Evolutionary conservation across 345 rosid species (phyloP).

Genomic region (Psidium guajava): DNA sequence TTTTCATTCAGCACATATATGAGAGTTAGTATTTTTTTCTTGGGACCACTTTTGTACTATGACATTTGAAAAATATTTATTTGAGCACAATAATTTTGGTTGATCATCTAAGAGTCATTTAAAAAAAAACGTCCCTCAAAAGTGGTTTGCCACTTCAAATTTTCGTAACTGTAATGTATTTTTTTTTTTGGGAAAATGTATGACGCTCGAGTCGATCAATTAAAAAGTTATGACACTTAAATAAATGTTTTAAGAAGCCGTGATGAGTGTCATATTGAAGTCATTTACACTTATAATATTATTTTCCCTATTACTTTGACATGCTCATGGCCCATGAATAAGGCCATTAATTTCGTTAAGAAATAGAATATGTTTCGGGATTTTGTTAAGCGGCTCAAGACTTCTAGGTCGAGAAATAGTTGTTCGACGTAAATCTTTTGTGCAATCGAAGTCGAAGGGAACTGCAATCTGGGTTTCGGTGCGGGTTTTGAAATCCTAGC

Average conservation of each 20-base stretch:
- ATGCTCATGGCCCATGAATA: background rate
- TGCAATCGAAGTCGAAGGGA: background rate
- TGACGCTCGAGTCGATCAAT: background rate
- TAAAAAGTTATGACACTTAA: background rate
- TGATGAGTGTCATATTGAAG: too few relatives aligned
- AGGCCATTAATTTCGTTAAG: background rate
- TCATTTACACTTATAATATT: background rate
- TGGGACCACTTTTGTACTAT: too few relatives aligned
- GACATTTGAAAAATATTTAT: too few relatives aligned
- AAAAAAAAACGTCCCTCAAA: background rate
- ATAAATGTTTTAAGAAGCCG: too few relatives aligned
- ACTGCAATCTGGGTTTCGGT: too few relatives aligned
- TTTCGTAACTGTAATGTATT: rapidly evolving
- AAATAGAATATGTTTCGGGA: background rate
- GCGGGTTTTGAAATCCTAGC: too few relatives aligned
- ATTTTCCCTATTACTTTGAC: background rate
- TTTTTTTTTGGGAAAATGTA: too few relatives aligned
- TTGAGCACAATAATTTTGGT: too few relatives aligned
- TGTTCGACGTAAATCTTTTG: background rate
- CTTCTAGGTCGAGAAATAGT: too few relatives aligned
- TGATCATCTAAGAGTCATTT: background rate
- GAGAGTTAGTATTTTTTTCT: background rate
- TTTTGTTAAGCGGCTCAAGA: background rate
- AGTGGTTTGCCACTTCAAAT: background rate
- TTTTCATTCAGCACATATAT: rapidly evolving